Percentiles rank a stretch among this genome's conserved stretches.
Evolutionary conservation across 495 filamentous ascomycete genomes (phyloP).

Genomic region (Daldinia concentrica): DNA sequence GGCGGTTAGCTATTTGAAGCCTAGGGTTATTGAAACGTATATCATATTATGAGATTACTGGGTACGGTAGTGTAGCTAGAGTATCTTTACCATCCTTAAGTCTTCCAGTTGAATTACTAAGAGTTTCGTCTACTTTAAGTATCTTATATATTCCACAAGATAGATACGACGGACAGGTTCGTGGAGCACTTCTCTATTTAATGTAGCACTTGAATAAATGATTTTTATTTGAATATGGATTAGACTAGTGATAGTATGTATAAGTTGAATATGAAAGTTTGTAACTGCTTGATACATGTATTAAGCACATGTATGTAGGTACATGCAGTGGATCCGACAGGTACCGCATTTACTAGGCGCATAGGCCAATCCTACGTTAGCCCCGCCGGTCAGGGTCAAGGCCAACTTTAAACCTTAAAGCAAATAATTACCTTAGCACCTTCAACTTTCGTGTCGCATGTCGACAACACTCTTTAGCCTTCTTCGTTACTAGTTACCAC

Average conservation of each 20-base stretch:
- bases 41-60: not conserved
- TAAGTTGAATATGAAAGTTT: no score
- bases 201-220: no score
- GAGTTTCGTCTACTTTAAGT: not conserved
- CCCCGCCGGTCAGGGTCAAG: not conserved
- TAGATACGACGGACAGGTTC: no score
- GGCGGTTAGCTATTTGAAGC: constrained; percentile 16
- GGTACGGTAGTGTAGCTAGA: not conserved
- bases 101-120: not conserved
- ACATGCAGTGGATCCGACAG: no score
- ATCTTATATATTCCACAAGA: no score
- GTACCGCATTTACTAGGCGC: not conserved
- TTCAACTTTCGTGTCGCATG: constrained; percentile 1
- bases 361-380: constrained; percentile 1
- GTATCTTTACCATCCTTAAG: not conserved
- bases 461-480: not conserved
- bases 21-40: not conserved
- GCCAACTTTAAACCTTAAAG: not conserved
- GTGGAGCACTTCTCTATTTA: no score
- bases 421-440: not conserved
- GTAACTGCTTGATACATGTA: no score
- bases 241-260: no score
- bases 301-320: no score
- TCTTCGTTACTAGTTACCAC: not conserved
- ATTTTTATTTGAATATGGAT: no score